Evolutionary conservation across 2,329 filamentous ascomycete genomes (phyloP).

Genomic region (Conoideocrella luteorostrata): DNA sequence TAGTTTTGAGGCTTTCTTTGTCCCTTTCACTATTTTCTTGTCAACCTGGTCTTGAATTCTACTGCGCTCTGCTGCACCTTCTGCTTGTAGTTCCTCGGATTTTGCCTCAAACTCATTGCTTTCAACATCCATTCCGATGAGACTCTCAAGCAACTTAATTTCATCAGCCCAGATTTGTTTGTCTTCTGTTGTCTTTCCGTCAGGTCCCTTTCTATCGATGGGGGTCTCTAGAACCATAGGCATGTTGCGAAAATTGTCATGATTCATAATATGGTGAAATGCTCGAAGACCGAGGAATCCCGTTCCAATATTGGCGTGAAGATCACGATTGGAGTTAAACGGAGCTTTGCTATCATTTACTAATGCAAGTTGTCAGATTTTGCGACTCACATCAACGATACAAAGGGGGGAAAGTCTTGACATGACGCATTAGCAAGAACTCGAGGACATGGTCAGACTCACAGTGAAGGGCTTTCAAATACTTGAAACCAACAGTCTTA

Average conservation of each 20-base stretch:
- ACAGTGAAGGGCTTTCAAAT: conserved; percentile 75
- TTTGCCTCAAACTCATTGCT: conserved; percentile 63
- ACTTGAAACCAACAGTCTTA: conserved; percentile 65
- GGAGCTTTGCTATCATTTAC: conserved; percentile 96
- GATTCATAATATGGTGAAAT: conserved; percentile 89
- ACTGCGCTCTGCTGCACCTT: conserved; percentile 64
- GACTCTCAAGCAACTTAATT: conserved; percentile 85
- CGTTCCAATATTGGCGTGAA: conserved; percentile 94
- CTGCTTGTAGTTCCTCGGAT: conserved; percentile 58
- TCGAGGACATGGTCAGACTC: conserved; percentile 12
- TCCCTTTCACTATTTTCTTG: conserved; percentile 59
- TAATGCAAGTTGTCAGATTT: conserved; percentile 12
- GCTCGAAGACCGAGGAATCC: conserved; percentile 86
- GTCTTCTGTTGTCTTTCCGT: conserved; percentile 67
- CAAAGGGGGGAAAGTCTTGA: neutral
- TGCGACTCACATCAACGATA: too few species aligned
- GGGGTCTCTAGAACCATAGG: conserved; percentile 98
- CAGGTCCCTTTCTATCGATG: conserved; percentile 62
- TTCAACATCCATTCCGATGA: conserved; percentile 78
- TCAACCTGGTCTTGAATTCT: conserved; percentile 76
- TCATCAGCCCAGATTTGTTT: conserved; percentile 83
- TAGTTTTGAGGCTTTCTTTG: conserved; percentile 14
- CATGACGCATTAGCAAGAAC: neutral
- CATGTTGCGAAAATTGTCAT: conserved; percentile 64
- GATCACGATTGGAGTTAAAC: conserved; percentile 70